A percentile compares a stretch with the other conserved stretches of the same genome.
Conservation (phyloP, 371 early-diverging fungal genomes). For the Smittium culicis region DNA sequence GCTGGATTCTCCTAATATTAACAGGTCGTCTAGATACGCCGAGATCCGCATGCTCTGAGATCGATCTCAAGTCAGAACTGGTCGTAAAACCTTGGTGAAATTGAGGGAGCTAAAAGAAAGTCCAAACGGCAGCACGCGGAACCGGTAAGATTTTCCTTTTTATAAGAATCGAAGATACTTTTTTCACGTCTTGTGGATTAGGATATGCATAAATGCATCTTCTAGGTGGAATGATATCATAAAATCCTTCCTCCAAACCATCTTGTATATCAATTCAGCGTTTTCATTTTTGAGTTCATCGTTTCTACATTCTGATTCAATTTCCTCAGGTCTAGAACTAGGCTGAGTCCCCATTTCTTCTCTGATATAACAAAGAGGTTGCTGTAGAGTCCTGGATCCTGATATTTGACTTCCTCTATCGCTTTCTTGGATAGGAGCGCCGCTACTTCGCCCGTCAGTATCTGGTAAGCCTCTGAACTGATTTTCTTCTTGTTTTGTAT, state of each 20-base stretch:
- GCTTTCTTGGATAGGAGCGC: constrained; percentile 3
- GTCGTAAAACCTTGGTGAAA: constrained; percentile 33
- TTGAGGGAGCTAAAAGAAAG: constrained; percentile 30
- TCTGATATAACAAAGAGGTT: constrained; percentile 8
- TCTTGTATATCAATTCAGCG: constrained; percentile 20
- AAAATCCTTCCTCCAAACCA: constrained; percentile 21
- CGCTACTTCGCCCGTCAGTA: too few relatives aligned
- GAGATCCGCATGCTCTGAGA: constrained; percentile 23
- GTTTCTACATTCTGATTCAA: constrained; percentile 26
- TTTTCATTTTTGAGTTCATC: constrained; percentile 17
- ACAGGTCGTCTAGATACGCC: constrained; percentile 30
- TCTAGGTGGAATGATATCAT: constrained; percentile 27
- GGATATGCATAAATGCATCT: constrained; percentile 29
- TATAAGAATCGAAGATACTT: constrained; percentile 33
- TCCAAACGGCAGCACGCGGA: constrained; percentile 32
- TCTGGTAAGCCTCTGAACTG: too few relatives aligned
- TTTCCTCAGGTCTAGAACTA: constrained; percentile 25
- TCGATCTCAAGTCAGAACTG: constrained; percentile 24
- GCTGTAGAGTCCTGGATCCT: background rate
- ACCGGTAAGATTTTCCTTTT: constrained; percentile 33
- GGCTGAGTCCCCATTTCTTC: constrained; percentile 11
- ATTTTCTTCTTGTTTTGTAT: too few relatives aligned
- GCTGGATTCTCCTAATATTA: constrained; percentile 15
- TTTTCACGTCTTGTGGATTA: constrained; percentile 21
- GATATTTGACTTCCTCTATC: background rate